Conservation (phyloP, 1,284 basidiomycete species). For the Cutaneotrichosporon cavernicola region DNA sequence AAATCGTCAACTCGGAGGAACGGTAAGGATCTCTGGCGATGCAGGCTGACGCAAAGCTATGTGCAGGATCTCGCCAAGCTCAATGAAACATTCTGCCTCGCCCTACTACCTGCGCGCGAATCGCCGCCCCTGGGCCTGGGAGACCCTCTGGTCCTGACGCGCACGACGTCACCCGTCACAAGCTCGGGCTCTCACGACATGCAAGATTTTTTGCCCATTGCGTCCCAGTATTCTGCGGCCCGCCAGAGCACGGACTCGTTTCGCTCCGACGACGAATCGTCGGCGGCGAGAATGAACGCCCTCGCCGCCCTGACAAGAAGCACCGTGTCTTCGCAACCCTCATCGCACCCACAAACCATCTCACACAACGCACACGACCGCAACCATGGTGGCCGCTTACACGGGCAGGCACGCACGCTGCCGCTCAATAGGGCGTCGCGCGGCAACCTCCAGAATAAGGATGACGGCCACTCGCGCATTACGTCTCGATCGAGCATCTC, state of each 20-base stretch:
- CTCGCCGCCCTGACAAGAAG: constrained; percentile 38
- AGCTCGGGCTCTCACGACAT: constrained; percentile 14
- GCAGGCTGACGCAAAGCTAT: constrained; percentile 64
- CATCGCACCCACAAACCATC: background rate
- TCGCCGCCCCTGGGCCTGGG: constrained; percentile 56
- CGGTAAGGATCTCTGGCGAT: constrained; percentile 58
- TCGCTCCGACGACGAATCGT: constrained; percentile 1
- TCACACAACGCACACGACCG: background rate
- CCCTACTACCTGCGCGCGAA: constrained; percentile 74
- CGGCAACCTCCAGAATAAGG: background rate
- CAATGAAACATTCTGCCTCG: constrained; percentile 88
- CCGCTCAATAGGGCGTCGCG: background rate
- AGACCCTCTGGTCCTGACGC: constrained; percentile 29
- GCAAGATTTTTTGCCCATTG: constrained; percentile 69
- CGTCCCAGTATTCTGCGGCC: constrained; percentile 66
- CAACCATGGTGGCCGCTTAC: background rate
- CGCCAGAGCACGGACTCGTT: constrained; percentile 21
- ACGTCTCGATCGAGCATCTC: constrained; percentile 27
- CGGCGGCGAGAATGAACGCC: constrained; percentile 35
- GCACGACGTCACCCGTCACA: constrained; percentile 22
- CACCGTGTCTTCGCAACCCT: constrained; percentile 16
- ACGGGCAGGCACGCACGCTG: background rate
- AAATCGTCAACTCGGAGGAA: constrained; percentile 96
- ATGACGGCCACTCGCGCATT: constrained; percentile 14
- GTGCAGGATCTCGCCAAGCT: constrained; percentile 84